Base-by-base conservation (phyloP, 2,329 filamentous ascomycete genomes). In the Chaetomiaceae sp. region DNA sequence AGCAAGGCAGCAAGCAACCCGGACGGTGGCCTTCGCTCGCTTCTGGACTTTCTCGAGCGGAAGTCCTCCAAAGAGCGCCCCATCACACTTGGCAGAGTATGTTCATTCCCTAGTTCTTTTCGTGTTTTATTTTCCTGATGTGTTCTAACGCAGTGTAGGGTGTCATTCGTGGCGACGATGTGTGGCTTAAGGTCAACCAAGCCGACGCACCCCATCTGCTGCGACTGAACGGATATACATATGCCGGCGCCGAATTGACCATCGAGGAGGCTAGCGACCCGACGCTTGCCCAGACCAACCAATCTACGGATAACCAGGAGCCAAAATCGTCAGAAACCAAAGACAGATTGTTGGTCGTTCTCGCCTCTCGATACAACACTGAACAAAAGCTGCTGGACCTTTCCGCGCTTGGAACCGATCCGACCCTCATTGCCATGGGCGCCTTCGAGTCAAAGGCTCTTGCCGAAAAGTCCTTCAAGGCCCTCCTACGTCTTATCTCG, bases 401-500 rank as follows among this genome's bases (percentile, higher is more conserved):
- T 9, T 90, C 89, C n/a, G 76, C 79, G 1, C 80, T 97, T 9
- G 85, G 81, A 29, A 75, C 80, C 43, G 92, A 97, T 63, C 73
- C 82, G 2, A 81, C 85, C 53, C 79, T 97, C 4, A 75, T 84
- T 49, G 76, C 80, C 37, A 84, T 90, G 69, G 88, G 88, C 33
- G 87, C 92, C 64, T 90, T 95, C 66, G 80, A 83, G 57, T 82
- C 75, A 54, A 81, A 79, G 54, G 82, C 85, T 3, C 85, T 84
- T 1, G 84, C 87, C 41, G 81, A 87, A 58, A 99, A 96, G 68
- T 88, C 96, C 57, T 96, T 97, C 72, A 89, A 88, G 48, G 92
- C 89, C 1, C 77, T 97, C 57, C 95, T 97, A 88, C 84, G 82
- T 54, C 84, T 96, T 42, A 90, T 89, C 67, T 85, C 95, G 48